phyloP scores from a whole-genome alignment of 306 rosid species.

The Carpinus viminea region DNA sequence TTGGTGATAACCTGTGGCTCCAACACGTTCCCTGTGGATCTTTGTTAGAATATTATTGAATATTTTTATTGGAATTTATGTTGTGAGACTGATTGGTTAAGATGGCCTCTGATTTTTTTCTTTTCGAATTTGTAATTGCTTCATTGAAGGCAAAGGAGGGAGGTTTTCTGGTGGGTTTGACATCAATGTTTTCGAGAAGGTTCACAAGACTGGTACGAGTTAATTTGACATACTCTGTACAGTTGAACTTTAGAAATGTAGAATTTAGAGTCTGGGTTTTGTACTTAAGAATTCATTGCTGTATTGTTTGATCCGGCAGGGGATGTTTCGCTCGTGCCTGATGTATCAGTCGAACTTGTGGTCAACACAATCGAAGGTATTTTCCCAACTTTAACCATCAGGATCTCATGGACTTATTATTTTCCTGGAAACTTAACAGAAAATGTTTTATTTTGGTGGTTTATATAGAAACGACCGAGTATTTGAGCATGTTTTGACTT shows the following conservation, averaged over 20 bases:
- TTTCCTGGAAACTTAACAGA: neutral
- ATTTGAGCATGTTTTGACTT: neutral
- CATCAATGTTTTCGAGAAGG: conserved; percentile 80
- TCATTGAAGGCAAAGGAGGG: conserved; percentile 73
- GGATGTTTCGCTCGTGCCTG: conserved; percentile 66
- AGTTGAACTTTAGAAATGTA: neutral
- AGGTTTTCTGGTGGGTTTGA: conserved; percentile 94
- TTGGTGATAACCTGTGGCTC: neutral
- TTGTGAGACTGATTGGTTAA: neutral
- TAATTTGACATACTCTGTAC: neutral
- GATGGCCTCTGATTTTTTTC: neutral
- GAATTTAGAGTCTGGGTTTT: conserved; percentile 16
- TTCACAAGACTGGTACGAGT: conserved; percentile 78
- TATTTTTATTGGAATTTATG: neutral
- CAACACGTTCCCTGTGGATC: neutral
- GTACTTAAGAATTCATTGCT: conserved; percentile 5
- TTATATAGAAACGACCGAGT: neutral
- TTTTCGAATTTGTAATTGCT: conserved; percentile 10
- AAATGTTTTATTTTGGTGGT: neutral
- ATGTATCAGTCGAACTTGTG: conserved; percentile 81
- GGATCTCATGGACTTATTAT: neutral
- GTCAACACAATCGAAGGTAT: conserved; percentile 85
- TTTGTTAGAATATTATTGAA: neutral
- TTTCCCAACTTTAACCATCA: conserved; percentile 13
- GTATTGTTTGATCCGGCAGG: conserved; percentile 48